Percentiles rank a stretch among this genome's conserved stretches.
Evolutionary conservation across 2,329 filamentous ascomycete species (phyloP).

Genomic region (Monilinia fructigena): DNA sequence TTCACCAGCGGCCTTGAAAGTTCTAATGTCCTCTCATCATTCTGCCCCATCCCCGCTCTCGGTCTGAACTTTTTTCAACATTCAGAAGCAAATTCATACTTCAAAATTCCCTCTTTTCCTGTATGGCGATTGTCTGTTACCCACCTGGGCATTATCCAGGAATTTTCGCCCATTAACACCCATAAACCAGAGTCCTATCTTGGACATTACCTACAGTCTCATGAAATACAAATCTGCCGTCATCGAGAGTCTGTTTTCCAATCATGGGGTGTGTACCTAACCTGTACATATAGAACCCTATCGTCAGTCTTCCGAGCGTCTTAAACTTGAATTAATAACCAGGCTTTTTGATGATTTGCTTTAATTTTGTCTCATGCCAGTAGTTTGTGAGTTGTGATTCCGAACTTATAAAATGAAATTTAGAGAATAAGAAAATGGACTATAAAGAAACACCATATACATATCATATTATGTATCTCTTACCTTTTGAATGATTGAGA

Average conservation of each 20-base stretch:
- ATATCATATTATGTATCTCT: background rate
- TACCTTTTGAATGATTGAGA: background rate
- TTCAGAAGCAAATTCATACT: background rate
- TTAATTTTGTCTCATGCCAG: background rate
- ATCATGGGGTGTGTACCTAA: too few relatives aligned
- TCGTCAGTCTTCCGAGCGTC: too few relatives aligned
- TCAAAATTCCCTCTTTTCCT: background rate
- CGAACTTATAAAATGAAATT: background rate
- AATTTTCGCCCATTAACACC: too few relatives aligned
- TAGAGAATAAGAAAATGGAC: too few relatives aligned
- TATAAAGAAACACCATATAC: too few relatives aligned
- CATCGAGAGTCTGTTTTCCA: too few relatives aligned
- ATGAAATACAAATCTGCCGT: too few relatives aligned
- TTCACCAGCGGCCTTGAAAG: background rate
- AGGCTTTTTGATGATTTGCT: too few relatives aligned
- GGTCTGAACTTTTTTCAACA: too few relatives aligned
- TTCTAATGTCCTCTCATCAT: background rate
- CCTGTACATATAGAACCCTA: too few relatives aligned
- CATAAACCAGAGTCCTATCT: too few relatives aligned
- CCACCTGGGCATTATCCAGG: background rate
- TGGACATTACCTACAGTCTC: too few relatives aligned
- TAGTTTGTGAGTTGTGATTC: background rate
- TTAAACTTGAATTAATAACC: background rate
- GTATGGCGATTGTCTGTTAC: background rate
- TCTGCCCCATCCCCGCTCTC: background rate